These are phyloP conservation scores for Botryosphaeria dothidea DNA, from an alignment of 2,329 filamentous ascomycete species.

Conservation along the genomic window DNA sequence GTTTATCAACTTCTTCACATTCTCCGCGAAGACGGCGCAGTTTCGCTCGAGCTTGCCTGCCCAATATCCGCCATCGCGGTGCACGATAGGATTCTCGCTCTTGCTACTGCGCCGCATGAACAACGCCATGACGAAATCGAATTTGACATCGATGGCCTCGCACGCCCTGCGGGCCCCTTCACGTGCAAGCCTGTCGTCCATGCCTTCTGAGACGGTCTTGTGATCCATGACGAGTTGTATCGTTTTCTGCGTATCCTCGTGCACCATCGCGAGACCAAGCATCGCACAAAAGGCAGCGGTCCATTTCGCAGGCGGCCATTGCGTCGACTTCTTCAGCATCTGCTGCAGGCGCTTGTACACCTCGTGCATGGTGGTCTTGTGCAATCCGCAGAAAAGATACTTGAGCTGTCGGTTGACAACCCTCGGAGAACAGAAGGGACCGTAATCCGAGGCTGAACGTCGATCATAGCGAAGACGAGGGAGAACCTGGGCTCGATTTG, in stretches of 20 bases:
- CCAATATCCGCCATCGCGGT: conserved; percentile 14
- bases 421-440: conserved; percentile 42
- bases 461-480: conserved; percentile 39
- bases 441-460: conserved; percentile 31
- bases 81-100: conserved; percentile 13
- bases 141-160: conserved; percentile 46
- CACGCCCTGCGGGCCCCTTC: conserved; percentile 42
- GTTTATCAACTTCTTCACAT: conserved; percentile 5
- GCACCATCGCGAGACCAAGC: conserved; percentile 49
- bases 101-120: conserved; percentile 31
- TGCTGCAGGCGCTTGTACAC: conserved; percentile 50
- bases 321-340: conserved; percentile 44
- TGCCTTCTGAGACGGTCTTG: conserved; percentile 30
- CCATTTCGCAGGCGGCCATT: conserved; percentile 41
- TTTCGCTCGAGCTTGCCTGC: conserved; percentile 11
- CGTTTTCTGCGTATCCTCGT: conserved; percentile 50
- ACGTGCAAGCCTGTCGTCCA: conserved; percentile 30
- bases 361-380: conserved; percentile 42
- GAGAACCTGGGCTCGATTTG: conserved; percentile 31
- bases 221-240: conserved; percentile 47
- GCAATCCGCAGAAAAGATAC: conserved; percentile 49
- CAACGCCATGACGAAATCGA: conserved; percentile 46
- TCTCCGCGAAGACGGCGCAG: conserved; percentile 4
- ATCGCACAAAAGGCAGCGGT: conserved; percentile 48
- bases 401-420: conserved; percentile 53